Evolutionary conservation across 768 basidiomycete genomes (phyloP).

Genomic region (Chalciporus sphaerocephalus): DNA sequence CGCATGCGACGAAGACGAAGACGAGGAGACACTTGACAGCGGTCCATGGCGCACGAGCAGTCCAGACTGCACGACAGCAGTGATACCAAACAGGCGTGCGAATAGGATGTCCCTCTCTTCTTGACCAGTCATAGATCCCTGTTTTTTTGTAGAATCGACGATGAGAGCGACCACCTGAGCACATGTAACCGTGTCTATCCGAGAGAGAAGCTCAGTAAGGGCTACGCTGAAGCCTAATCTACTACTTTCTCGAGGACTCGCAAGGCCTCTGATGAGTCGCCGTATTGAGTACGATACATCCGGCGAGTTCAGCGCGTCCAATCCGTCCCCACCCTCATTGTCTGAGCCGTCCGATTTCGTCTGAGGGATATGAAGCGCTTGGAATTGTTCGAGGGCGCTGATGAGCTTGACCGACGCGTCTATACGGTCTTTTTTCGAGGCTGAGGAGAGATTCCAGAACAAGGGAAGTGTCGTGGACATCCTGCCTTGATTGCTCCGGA

Average conservation of each 20-base stretch:
- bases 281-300: constrained; percentile 93
- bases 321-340: constrained; percentile 47
- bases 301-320: constrained; percentile 73
- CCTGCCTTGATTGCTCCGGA: background rate
- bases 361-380: constrained; percentile 56
- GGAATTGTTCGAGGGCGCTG: constrained; percentile 78
- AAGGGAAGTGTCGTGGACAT: constrained; percentile 89
- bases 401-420: constrained; percentile 85
- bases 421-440: constrained; percentile 72
- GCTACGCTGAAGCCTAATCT: constrained; percentile 94
- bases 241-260: constrained; percentile 90
- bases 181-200: constrained; percentile 73
- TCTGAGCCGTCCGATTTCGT: constrained; percentile 34
- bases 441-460: constrained; percentile 90
- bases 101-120: constrained; percentile 93
- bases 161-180: constrained; percentile 74
- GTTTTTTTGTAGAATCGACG: constrained; percentile 62
- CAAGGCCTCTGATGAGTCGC: constrained; percentile 80
- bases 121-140: constrained; percentile 78
- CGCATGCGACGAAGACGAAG: constrained; percentile 53
- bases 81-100: constrained; percentile 87
- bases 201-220: constrained; percentile 85
- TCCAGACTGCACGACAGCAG: constrained; percentile 80
- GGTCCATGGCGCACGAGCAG: constrained; percentile 63
- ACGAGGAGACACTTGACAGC: constrained; percentile 49